Percentiles rank a stretch among this genome's conserved stretches.
Conservation (phyloP, 1,139 yeast genomes). For the Yamadazyma triangularis region DNA sequence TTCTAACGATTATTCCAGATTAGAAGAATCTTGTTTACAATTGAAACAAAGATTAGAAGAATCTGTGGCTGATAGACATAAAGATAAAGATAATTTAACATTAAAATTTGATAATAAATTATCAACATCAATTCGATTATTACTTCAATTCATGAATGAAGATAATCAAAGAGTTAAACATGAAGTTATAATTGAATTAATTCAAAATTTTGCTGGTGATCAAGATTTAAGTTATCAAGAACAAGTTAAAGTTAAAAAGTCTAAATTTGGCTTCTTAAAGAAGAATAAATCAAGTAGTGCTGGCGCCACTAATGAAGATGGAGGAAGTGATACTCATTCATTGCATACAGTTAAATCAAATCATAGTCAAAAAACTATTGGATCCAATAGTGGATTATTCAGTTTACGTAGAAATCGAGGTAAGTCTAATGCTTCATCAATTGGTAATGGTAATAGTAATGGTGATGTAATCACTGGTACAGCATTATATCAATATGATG, state of each 20-base stretch:
- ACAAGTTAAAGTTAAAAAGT: conserved; percentile 45
- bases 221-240: conserved; percentile 55
- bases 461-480: conserved; percentile 29
- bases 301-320: conserved; percentile 8
- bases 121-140: conserved; percentile 47
- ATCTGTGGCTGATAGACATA: conserved; percentile 31
- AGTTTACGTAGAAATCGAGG: conserved; percentile 34
- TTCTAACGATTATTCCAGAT: conserved; percentile 40
- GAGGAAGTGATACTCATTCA: conserved; percentile 23
- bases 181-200: conserved; percentile 87
- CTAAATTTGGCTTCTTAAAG: conserved; percentile 49
- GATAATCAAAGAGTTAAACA: conserved; percentile 71
- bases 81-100: conserved; percentile 28
- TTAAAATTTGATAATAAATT: conserved; percentile 53
- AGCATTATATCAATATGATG: conserved; percentile 66
- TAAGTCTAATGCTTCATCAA: conserved; percentile 18
- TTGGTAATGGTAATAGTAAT: conserved; percentile 9
- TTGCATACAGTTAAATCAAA: conserved; percentile 24
- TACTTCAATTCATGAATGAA: conserved; percentile 63
- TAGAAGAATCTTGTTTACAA: conserved; percentile 40
- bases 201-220: conserved; percentile 82
- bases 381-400: conserved; percentile 25
- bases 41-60: conserved; percentile 52
- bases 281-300: conserved; percentile 16
- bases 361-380: conserved; percentile 19